phyloP scores from a whole-genome alignment of 805 yeast species.

The Candida namnaoensis region DNA sequence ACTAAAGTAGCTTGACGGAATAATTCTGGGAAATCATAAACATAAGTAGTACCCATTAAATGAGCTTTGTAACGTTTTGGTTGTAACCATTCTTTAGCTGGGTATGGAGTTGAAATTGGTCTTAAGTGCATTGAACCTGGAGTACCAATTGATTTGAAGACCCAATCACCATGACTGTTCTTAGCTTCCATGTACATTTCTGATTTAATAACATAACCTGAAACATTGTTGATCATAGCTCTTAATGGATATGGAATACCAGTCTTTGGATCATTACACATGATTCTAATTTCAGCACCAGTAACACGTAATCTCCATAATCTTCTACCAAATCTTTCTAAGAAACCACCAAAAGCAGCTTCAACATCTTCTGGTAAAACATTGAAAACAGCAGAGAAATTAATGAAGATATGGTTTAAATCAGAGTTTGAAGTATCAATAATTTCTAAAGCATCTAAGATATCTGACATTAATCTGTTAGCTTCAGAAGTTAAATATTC shows the following conservation, averaged over 20 bases:
- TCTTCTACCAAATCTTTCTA: constrained; percentile 95
- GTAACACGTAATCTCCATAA: constrained; percentile 95
- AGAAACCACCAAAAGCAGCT: constrained; percentile 94
- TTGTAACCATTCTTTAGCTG: constrained; percentile 96
- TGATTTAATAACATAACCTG: constrained; percentile 94
- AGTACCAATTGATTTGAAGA: constrained; percentile 87
- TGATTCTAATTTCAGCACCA: constrained; percentile 95
- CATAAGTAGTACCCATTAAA: constrained; percentile 95
- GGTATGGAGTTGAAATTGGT: constrained; percentile 91
- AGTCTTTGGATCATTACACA: constrained; percentile 81
- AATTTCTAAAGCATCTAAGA: constrained; percentile 89
- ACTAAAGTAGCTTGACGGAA: constrained; percentile 87
- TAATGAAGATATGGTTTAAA: constrained; percentile 93
- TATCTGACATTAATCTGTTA: constrained; percentile 91
- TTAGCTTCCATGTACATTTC: constrained; percentile 92
- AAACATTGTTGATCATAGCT: constrained; percentile 92
- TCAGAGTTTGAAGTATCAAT: constrained; percentile 93
- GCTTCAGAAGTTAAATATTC: constrained; percentile 96
- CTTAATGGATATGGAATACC: constrained; percentile 93
- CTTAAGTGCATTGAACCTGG: constrained; percentile 98
- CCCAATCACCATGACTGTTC: constrained; percentile 92
- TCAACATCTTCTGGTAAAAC: constrained; percentile 94
- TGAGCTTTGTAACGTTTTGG: constrained; percentile 99
- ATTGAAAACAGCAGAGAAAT: constrained; percentile 92
- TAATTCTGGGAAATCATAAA: constrained; percentile 97